Evolutionary conservation across 192 early-diverging fungal genomes (phyloP).

Genomic region (Coemansia sp.): DNA sequence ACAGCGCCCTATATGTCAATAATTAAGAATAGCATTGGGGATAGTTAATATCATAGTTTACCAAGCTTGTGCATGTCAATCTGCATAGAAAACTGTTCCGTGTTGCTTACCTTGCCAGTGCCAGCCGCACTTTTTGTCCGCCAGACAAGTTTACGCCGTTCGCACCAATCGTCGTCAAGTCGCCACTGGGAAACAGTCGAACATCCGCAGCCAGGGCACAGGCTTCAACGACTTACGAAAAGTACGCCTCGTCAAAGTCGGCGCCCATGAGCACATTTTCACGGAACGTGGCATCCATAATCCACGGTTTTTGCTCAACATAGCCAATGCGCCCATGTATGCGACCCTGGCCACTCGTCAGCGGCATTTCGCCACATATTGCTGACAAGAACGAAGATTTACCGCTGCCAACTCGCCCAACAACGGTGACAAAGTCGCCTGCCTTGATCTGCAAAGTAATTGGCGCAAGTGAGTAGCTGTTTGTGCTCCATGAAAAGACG

Average conservation of each 20-base stretch:
- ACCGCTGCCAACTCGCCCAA: constrained; percentile 81
- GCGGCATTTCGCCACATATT: constrained; percentile 86
- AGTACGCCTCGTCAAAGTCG: constrained; percentile 35
- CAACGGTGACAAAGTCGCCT: constrained; percentile 75
- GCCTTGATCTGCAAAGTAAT: constrained; percentile 63
- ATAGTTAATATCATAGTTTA: not conserved
- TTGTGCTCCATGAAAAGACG: constrained; percentile 30
- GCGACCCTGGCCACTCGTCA: constrained; percentile 65
- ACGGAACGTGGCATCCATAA: constrained; percentile 48
- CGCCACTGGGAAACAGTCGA: constrained; percentile 24
- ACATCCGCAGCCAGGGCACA: constrained; percentile 42
- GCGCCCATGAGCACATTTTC: constrained; percentile 54
- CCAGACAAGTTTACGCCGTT: constrained; percentile 64
- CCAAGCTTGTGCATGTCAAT: not conserved
- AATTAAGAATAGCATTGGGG: not conserved
- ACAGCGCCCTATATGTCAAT: constrained; percentile 57
- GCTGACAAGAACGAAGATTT: constrained; percentile 68
- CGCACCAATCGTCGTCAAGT: constrained; percentile 61
- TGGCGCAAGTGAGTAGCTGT: constrained; percentile 61
- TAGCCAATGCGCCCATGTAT: constrained; percentile 64
- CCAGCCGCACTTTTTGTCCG: constrained; percentile 67
- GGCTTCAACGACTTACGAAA: constrained; percentile 22
- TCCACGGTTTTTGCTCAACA: constrained; percentile 46
- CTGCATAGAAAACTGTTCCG: not conserved
- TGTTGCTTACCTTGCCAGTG: constrained; percentile 57